Evolutionary conservation across 2,329 filamentous ascomycete species (phyloP).

Genomic region (Fusarium decemcellulare): DNA sequence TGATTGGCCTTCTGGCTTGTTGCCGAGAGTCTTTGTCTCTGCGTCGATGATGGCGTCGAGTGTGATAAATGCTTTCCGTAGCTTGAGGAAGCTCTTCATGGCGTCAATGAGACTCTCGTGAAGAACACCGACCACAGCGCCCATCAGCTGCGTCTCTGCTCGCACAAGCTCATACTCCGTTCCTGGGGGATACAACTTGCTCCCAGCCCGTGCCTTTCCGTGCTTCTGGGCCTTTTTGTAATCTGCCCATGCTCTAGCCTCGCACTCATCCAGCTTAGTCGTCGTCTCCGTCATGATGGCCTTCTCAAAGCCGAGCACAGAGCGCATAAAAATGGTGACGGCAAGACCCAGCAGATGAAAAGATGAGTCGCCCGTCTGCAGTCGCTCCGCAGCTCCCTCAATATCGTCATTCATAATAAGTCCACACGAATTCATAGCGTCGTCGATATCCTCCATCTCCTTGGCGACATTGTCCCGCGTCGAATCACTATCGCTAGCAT

Average conservation of each 20-base stretch:
- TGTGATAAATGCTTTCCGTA: slow-evolving; percentile 89
- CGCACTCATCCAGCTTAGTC: slow-evolving; percentile 79
- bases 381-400: slow-evolving; percentile 81
- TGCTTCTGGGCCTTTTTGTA: slow-evolving; percentile 82
- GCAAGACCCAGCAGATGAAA: slow-evolving; percentile 90
- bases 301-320: slow-evolving; percentile 92
- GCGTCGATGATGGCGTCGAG: slow-evolving; percentile 84
- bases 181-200: slow-evolving; percentile 81
- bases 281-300: slow-evolving; percentile 89
- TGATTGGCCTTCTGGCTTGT: slow-evolving; percentile 11
- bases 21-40: slow-evolving; percentile 69
- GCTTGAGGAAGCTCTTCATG: slow-evolving; percentile 91
- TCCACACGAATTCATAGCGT: slow-evolving; percentile 75
- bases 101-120: slow-evolving; percentile 95
- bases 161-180: slow-evolving; percentile 89
- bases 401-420: slow-evolving; percentile 93
- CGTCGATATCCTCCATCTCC: slow-evolving; percentile 69
- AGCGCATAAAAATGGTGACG: slow-evolving; percentile 86
- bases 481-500: slow-evolving; percentile 49
- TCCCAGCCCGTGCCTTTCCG: slow-evolving; percentile 52
- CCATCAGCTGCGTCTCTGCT: slow-evolving; percentile 90
- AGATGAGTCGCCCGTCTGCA: slow-evolving; percentile 82
- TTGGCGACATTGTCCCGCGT: slow-evolving; percentile 51
- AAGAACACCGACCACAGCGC: slow-evolving; percentile 87
- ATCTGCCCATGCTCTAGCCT: slow-evolving; percentile 82